A percentile compares a stretch with the other conserved stretches of the same genome.
These are phyloP conservation scores for Entomortierella chlamydospora DNA, from an alignment of 192 early-diverging fungal species.

Conservation along the genomic window DNA sequence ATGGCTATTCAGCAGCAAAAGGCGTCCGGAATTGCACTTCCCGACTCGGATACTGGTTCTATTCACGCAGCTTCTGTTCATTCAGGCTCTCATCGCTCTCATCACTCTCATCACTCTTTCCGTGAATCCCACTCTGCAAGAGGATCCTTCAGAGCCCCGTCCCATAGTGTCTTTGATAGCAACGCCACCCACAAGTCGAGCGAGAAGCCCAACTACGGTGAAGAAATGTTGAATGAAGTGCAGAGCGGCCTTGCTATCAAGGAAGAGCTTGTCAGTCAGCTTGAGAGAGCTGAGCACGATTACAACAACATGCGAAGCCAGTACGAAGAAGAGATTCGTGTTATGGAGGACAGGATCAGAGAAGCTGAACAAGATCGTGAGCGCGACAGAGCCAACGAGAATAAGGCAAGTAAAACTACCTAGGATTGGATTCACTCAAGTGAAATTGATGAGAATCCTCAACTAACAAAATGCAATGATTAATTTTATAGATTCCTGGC, in stretches of 20 bases:
- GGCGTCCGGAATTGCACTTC: conserved; percentile 34
- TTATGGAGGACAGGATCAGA: conserved; percentile 72
- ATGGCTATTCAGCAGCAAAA: conserved; percentile 41
- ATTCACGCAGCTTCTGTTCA: conserved; percentile 13
- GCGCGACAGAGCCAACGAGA: conserved; percentile 51
- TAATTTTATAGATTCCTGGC: conserved; percentile 55
- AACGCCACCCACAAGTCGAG: not conserved
- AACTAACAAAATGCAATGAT: no score
- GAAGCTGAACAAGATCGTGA: conserved; percentile 73
- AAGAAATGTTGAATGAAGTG: conserved; percentile 64
- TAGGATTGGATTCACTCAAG: no score
- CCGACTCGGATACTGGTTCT: conserved; percentile 41
- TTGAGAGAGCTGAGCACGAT: conserved; percentile 67
- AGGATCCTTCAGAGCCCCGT: not conserved
- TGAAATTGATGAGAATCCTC: no score
- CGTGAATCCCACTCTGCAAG: not conserved
- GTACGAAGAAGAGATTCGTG: conserved; percentile 78
- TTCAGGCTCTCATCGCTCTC: not conserved
- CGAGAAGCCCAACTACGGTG: conserved; percentile 38
- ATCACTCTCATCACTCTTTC: not conserved
- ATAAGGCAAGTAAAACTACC: conserved; percentile 47
- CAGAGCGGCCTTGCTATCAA: conserved; percentile 70
- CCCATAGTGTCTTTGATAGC: not conserved
- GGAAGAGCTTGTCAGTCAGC: conserved; percentile 68
- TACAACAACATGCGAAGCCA: conserved; percentile 67